These are phyloP conservation scores for Neonectria ditissima DNA, from an alignment of 2,329 filamentous ascomycete genomes.

Conservation along the genomic window DNA sequence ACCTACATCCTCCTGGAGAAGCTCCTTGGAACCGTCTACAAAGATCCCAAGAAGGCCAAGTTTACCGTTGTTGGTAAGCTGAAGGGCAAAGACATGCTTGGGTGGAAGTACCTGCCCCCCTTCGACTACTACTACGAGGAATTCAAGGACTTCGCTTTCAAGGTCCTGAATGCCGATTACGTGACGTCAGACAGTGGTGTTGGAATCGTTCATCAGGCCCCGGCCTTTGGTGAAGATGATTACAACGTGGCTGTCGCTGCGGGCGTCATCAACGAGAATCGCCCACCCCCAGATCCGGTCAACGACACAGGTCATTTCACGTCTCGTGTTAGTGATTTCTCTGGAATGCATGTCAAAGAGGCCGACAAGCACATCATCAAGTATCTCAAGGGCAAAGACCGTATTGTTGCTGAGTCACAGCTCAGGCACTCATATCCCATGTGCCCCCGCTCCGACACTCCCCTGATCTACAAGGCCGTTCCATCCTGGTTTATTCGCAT, in stretches of 20 bases:
- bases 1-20: constrained; percentile 88
- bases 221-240: constrained; percentile 96
- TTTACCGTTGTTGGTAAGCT: constrained; percentile 85
- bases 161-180: constrained; percentile 84
- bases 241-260: constrained; percentile 83
- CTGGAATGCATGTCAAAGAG: constrained; percentile 88
- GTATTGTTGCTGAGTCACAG: constrained; percentile 86
- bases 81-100: constrained; percentile 85
- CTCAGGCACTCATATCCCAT: constrained; percentile 93
- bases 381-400: constrained; percentile 80
- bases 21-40: constrained; percentile 85
- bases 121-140: constrained; percentile 92
- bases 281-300: constrained; percentile 90
- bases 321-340: constrained; percentile 81
- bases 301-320: constrained; percentile 86
- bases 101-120: constrained; percentile 88
- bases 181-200: constrained; percentile 92
- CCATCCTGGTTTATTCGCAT: constrained; percentile 97
- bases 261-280: constrained; percentile 81
- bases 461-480: constrained; percentile 91
- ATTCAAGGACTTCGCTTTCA: constrained; percentile 87
- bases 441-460: constrained; percentile 95
- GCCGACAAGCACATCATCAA: constrained; percentile 96
- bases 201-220: constrained; percentile 93
- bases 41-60: constrained; percentile 95